Evolutionary conservation across 495 filamentous ascomycete genomes (phyloP), one percentile per base, ranked within the genome.

Genomic region (Aspergillus asperescens): DNA sequence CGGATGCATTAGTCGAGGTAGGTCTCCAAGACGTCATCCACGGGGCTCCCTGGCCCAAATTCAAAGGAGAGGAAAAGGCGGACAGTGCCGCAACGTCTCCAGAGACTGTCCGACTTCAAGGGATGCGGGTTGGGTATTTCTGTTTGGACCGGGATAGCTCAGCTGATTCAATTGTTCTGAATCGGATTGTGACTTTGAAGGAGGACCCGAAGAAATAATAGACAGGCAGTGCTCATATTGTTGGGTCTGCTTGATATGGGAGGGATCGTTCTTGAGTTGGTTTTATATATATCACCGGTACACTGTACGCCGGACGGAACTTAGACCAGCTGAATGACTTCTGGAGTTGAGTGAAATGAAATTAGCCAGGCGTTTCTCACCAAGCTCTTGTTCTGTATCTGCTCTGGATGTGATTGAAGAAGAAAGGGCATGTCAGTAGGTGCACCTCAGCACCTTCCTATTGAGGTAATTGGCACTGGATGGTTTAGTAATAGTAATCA

Each of bases 141-240:
- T 45, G 42, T 16, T 28, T 45, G 27, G 42, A 45, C 16, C 42
- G 24, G 1, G 42, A 45, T 45, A 29, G 42, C n/a, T 15, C 25
- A 12, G 12, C 23, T 31, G 42, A 19, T 7, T n/a, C 9, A 5
- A n/a, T 45, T 10, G 23, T 45, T 45, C 16, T 45, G 42, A 45
- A 45, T 45, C 24, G 42, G n/a, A 45, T 45, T 45, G 42, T 45
- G 42, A 45, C 42, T 12, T 31, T 45, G 24, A 45, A 45, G 42
- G 42, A 45, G 42, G 42, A 45, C 25, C 12, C 23, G 25, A 28
- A 23, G 42, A 45, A 45, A 31, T 45, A 28, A 44, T n/a, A n/a
- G n/a, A n/a, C n/a, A n/a, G n/a, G n/a, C n/a, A n/a, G n/a, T n/a
- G n/a, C n/a, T n/a, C n/a, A n/a, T n/a, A n/a, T n/a, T n/a, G n/a